Evolutionary conservation across 2,329 filamentous ascomycete genomes (phyloP), one percentile per base, ranked within the genome.

Genomic region (Xylaria sp.): DNA sequence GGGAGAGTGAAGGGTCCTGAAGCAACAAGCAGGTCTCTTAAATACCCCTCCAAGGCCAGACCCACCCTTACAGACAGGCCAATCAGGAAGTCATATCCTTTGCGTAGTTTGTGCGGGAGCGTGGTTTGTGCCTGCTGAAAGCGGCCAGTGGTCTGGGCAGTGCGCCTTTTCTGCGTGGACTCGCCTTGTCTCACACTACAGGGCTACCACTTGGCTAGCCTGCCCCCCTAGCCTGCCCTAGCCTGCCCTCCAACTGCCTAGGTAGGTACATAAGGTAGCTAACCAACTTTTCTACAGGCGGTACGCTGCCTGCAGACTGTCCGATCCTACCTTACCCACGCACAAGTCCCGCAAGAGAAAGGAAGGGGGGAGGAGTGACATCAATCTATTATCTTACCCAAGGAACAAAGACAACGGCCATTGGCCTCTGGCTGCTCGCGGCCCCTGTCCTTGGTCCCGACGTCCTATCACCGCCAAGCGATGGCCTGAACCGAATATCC

Each of bases 151-250:
- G 29, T 13, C 29, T 13, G n/a, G n/a, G n/a, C n/a, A n/a, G n/a
- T 44, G 44, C 41, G 50, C 47, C 11, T 50, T 58, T 60, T 60
- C 40, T 39, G 59, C 57, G 52, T 43, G 48, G 38, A 44, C 42
- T 44, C 13, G 54, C 41, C 43, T 39, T 46, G 29, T 34, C 29
- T 34, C 29, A 34, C 29, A 4, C 29, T 26, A 26, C 24, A 6
- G 24, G 24, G 5, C 5, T 26, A 34, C 29, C 29, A 34, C 11
- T 3, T 13, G 16, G 24, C 11, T 11, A 11, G 11, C 24, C 24
- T 26, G 11, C n/a, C n/a, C n/a, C n/a, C n/a, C n/a, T n/a, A n/a
- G n/a, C n/a, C n/a, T n/a, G n/a, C n/a, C n/a, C n/a, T n/a, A n/a
- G n/a, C n/a, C n/a, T n/a, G n/a, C n/a, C n/a, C n/a, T n/a, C n/a